Evolutionary conservation across 495 filamentous ascomycete genomes (phyloP).

Genomic region (Neurospora intermedia): DNA sequence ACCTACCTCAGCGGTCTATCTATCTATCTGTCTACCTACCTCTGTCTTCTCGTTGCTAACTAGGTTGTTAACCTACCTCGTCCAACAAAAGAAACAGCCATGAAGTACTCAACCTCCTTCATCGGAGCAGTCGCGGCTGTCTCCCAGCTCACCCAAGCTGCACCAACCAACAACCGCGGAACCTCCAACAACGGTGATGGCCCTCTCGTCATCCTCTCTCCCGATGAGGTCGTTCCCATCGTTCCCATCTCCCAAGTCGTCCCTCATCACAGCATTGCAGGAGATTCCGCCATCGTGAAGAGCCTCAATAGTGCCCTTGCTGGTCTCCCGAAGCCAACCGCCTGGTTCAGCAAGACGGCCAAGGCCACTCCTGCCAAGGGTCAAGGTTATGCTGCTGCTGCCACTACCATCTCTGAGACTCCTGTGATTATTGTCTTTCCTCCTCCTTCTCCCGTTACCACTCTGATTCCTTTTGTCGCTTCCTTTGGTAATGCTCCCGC

Average conservation of each 20-base stretch:
- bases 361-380: no score
- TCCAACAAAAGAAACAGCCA: not conserved
- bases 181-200: not conserved
- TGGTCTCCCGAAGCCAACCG: no score
- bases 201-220: not conserved
- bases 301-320: no score
- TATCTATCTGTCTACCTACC: not conserved
- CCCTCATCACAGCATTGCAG: not conserved
- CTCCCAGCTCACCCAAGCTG: not conserved
- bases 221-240: not conserved
- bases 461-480: no score
- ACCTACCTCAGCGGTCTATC: not conserved
- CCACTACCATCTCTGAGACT: no score
- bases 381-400: no score
- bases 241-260: fast-evolving
- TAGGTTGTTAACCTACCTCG: not conserved
- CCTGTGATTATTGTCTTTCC: no score
- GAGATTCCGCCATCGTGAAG: not conserved
- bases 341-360: no score
- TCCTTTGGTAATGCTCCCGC: no score
- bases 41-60: not conserved
- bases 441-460: no score
- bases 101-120: not conserved
- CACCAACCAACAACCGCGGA: not conserved
- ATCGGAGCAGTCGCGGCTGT: not conserved